These are phyloP conservation scores for Fusarium compactum DNA, from an alignment of 2,329 filamentous ascomycete species.

Conservation along the genomic window DNA sequence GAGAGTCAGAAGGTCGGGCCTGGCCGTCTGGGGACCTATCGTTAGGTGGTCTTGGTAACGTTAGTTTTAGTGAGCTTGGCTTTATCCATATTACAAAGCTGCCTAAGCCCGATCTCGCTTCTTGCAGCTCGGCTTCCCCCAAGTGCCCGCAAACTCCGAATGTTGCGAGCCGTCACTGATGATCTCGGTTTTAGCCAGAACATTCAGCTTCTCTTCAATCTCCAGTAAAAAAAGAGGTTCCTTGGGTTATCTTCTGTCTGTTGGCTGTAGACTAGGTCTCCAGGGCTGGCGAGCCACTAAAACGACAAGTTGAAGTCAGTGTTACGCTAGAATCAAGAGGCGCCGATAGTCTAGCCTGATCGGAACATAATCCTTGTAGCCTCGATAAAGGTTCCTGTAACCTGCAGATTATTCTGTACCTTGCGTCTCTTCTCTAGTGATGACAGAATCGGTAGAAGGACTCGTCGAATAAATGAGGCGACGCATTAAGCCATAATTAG, in stretches of 20 bases:
- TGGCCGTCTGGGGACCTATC: not conserved
- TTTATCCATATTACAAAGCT: slow-evolving; percentile 32
- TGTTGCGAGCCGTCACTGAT: not conserved
- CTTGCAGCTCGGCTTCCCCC: slow-evolving; percentile 22
- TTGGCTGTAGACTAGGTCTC: not conserved
- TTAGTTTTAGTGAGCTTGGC: slow-evolving; percentile 23
- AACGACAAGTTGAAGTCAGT: slow-evolving; percentile 17
- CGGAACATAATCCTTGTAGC: slow-evolving; percentile 16
- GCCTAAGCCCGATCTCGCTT: not conserved
- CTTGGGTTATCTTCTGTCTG: not conserved
- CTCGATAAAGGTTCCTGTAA: slow-evolving; percentile 8
- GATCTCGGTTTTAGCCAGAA: slow-evolving; percentile 2
- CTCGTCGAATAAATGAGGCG: slow-evolving; percentile 14
- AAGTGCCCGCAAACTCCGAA: slow-evolving; percentile 28
- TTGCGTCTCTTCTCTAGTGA: not conserved
- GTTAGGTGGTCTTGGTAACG: slow-evolving; percentile 11
- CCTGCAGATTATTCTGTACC: slow-evolving; percentile 10
- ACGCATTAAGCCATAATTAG: not conserved
- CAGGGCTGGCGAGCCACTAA: slow-evolving; percentile 26
- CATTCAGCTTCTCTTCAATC: slow-evolving; percentile 1
- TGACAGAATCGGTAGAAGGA: not conserved
- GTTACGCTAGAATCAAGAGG: slow-evolving; percentile 39
- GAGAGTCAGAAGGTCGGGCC: slow-evolving; percentile 10
- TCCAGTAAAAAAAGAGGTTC: not conserved
- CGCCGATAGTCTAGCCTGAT: slow-evolving; percentile 29